Evolutionary conservation across 805 yeast species (phyloP).

Genomic region (Jamesozyma piceae): DNA sequence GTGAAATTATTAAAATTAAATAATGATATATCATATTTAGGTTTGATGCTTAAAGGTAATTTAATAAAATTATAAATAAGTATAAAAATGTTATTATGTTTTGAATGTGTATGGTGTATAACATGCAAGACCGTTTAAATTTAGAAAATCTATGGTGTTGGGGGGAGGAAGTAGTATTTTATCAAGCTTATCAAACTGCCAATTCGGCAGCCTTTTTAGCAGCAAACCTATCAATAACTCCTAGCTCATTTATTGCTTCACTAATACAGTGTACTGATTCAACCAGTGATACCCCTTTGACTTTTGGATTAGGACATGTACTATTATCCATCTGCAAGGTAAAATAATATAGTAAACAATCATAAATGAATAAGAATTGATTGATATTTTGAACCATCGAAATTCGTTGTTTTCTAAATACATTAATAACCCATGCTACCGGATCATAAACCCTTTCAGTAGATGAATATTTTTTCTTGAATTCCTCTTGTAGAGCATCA

Average conservation of each 20-base stretch:
- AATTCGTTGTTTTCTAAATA: constrained; percentile 62
- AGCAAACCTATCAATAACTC: constrained; percentile 3
- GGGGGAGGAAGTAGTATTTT: no score
- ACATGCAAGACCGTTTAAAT: no score
- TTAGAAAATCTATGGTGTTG: no score
- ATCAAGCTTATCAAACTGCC: no score
- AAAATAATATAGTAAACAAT: constrained; percentile 34
- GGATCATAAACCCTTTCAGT: constrained; percentile 35
- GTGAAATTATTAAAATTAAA: no score
- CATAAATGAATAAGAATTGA: constrained; percentile 69
- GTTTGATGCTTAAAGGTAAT: constrained; percentile 9
- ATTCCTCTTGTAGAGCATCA: constrained; percentile 13
- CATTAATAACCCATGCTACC: constrained; percentile 52
- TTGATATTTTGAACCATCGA: constrained; percentile 79
- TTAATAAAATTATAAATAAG: no score
- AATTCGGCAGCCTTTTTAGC: neutral
- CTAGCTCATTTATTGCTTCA: neutral
- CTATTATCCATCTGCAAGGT: constrained; percentile 13
- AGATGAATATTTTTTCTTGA: constrained; percentile 6
- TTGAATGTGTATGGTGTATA: no score
- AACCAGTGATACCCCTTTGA: neutral
- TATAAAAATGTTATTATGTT: no score
- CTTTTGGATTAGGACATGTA: neutral
- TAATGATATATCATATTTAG: neutral
- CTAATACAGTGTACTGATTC: neutral